phyloP scores from a whole-genome alignment of 2,329 filamentous ascomycete species.

The Sodiomyces alkalinus region DNA sequence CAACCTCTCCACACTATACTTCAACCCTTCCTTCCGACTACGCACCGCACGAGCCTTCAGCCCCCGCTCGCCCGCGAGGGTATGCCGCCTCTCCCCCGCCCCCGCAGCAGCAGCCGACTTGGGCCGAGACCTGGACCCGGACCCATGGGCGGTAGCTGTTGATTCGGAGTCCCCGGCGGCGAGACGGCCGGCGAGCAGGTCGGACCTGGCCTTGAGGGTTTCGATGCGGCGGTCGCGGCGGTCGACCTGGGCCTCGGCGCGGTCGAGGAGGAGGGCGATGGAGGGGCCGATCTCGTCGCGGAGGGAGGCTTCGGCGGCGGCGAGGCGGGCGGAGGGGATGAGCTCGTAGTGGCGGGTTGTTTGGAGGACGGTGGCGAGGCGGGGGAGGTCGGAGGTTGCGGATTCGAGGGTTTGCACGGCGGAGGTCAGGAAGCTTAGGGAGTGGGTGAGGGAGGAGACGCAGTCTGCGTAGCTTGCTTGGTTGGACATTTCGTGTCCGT shows the following conservation, averaged over 20 bases:
- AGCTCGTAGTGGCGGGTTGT: constrained; percentile 73
- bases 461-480: constrained; percentile 36
- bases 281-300: constrained; percentile 84
- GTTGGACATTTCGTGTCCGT: neutral
- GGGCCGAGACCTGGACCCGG: neutral
- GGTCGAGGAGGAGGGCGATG: constrained; percentile 60
- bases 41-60: constrained; percentile 44
- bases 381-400: constrained; percentile 42
- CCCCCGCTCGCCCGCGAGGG: constrained; percentile 37
- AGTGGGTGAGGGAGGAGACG: constrained; percentile 42
- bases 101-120: neutral
- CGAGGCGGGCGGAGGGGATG: constrained; percentile 70
- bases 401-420: constrained; percentile 40
- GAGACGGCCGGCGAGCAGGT: constrained; percentile 63
- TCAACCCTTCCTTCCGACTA: constrained; percentile 71
- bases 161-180: constrained; percentile 12
- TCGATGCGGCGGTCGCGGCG: constrained; percentile 73
- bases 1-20: constrained; percentile 74
- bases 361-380: constrained; percentile 34
- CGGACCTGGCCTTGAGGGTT: constrained; percentile 65
- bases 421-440: constrained; percentile 45
- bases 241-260: constrained; percentile 72
- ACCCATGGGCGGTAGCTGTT: too few relatives aligned
- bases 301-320: constrained; percentile 67
- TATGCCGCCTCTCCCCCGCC: constrained; percentile 8